phyloP scores from a whole-genome alignment of 805 yeast species.

The Komagataella kurtzmanii region DNA sequence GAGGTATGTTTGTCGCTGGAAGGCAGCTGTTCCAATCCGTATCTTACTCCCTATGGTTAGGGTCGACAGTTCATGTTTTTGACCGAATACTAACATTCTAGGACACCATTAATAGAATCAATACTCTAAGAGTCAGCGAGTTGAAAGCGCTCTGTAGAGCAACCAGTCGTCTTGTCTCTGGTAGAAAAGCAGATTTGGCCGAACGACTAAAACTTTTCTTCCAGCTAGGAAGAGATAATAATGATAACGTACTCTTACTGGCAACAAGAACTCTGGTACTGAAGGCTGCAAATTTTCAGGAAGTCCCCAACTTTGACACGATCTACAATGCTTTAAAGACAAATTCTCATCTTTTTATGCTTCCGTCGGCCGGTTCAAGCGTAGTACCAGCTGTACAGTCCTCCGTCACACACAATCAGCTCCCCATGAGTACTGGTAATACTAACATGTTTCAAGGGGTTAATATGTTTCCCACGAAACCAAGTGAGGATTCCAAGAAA shows the following conservation, averaged over 20 bases:
- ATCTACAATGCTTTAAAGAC: conserved; percentile 3
- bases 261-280: conserved; percentile 31
- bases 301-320: conserved; percentile 17
- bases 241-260: conserved; percentile 27
- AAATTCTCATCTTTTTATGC: neutral
- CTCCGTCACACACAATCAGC: neutral
- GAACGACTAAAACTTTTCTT: conserved; percentile 37
- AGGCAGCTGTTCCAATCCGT: neutral
- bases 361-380: neutral
- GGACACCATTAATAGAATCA: conserved; percentile 18
- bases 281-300: conserved; percentile 20
- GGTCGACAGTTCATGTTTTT: too few species aligned
- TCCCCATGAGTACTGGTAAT: neutral
- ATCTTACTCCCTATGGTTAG: neutral
- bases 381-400: neutral
- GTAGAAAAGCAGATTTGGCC: conserved; percentile 48
- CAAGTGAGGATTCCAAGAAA: neutral
- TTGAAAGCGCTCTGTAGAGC: conserved; percentile 39
- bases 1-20: conserved; percentile 4
- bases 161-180: conserved; percentile 33
- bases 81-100: conserved; percentile 1
- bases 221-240: conserved; percentile 11
- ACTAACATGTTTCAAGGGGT: neutral
- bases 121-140: conserved; percentile 31
- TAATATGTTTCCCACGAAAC: neutral